Conservation (phyloP, 2,329 filamentous ascomycete genomes). For the Trichoderma sp. region DNA sequence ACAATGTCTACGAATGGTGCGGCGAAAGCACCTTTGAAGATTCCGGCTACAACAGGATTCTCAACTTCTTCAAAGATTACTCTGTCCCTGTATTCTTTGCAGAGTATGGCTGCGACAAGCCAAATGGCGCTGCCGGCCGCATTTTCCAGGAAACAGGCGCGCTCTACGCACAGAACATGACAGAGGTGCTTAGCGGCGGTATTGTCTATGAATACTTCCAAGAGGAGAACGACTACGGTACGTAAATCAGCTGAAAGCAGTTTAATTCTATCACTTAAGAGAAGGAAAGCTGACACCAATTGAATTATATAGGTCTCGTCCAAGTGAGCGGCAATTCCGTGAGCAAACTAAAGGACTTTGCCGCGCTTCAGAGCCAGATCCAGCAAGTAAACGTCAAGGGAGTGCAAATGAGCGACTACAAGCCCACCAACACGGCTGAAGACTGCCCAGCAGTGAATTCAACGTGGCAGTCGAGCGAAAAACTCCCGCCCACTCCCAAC, state of each 20-base stretch:
- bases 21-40: slow-evolving; percentile 75
- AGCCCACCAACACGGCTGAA: slow-evolving; percentile 68
- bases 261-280: neutral
- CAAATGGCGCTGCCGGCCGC: slow-evolving; percentile 64
- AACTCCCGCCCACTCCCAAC: slow-evolving; percentile 83
- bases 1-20: slow-evolving; percentile 99
- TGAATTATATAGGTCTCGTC: slow-evolving; percentile 61
- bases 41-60: slow-evolving; percentile 82
- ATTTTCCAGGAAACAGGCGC: slow-evolving; percentile 83
- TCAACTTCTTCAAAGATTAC: slow-evolving; percentile 84
- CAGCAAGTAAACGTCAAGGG: slow-evolving; percentile 67
- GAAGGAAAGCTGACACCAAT: neutral
- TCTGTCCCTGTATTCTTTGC: slow-evolving; percentile 97
- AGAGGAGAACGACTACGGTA: slow-evolving; percentile 85
- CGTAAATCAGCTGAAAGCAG: slow-evolving; percentile 35
- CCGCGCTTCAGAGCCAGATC: slow-evolving; percentile 71
- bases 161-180: slow-evolving; percentile 83
- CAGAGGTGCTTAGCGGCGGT: slow-evolving; percentile 84
- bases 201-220: slow-evolving; percentile 99
- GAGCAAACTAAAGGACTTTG: slow-evolving; percentile 74
- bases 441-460: slow-evolving; percentile 69
- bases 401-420: slow-evolving; percentile 70
- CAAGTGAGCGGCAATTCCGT: slow-evolving; percentile 61
- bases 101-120: slow-evolving; percentile 92
- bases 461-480: slow-evolving; percentile 67